Evolutionary conservation across 2,329 filamentous ascomycete genomes (phyloP).

Genomic region (Cadophora sp.): DNA sequence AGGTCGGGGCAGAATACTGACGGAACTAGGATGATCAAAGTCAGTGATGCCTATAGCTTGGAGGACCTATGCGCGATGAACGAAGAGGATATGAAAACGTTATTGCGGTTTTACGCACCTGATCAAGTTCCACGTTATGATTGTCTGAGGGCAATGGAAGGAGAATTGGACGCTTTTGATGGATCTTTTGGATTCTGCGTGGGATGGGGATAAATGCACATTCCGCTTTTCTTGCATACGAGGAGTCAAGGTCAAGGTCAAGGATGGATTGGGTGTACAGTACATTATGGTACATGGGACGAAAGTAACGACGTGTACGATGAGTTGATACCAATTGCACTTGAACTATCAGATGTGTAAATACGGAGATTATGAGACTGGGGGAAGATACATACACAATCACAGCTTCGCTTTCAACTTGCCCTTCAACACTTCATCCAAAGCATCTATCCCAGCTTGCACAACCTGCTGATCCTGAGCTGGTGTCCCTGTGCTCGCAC

Average conservation of each 20-base stretch:
- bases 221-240: constrained; percentile 6
- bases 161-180: constrained; percentile 39
- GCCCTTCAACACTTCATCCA: constrained; percentile 42
- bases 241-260: constrained; percentile 9
- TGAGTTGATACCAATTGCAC: constrained; percentile 4
- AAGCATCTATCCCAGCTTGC: constrained; percentile 57
- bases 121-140: constrained; percentile 63
- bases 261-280: constrained; percentile 3
- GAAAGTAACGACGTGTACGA: neutral
- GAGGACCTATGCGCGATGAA: constrained; percentile 84
- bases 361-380: too few relatives aligned
- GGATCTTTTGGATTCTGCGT: constrained; percentile 46
- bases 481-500: constrained; percentile 61
- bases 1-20: constrained; percentile 43
- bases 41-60: constrained; percentile 86
- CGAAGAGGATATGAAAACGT: constrained; percentile 81
- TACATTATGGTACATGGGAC: constrained; percentile 15
- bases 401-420: constrained; percentile 51
- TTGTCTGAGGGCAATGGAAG: constrained; percentile 61
- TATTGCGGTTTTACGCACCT: constrained; percentile 76
- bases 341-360: constrained; percentile 14
- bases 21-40: constrained; percentile 78
- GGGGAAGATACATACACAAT: neutral
- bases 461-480: constrained; percentile 61
- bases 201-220: constrained; percentile 39